Conservation (phyloP, 345 rosid genomes). For the Sisymbrium irio region DNA sequence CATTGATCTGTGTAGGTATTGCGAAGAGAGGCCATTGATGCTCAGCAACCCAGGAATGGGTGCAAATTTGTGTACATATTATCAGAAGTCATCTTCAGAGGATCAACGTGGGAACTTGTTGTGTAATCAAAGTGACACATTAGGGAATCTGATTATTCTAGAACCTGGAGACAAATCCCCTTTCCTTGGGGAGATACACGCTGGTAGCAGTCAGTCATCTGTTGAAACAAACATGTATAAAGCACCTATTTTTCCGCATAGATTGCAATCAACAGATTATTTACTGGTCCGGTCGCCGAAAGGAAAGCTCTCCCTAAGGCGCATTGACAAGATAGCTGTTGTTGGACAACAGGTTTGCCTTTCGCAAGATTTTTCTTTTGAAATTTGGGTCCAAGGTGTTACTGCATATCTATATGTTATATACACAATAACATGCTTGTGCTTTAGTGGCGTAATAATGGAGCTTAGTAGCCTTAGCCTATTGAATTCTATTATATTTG, state of each 20-base stretch:
- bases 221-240: conserved; percentile 93
- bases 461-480: not conserved
- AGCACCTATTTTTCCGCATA: conserved; percentile 87
- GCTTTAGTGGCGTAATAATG: not conserved
- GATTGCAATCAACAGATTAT: conserved; percentile 80
- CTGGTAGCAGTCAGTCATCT: conserved; percentile 80
- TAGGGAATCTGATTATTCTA: conserved; percentile 68
- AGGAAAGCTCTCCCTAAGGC: conserved; percentile 90
- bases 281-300: conserved; percentile 89
- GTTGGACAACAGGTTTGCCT: conserved; percentile 93
- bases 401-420: not conserved
- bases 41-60: conserved; percentile 95
- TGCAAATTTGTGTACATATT: conserved; percentile 85
- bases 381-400: not conserved
- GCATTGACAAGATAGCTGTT: conserved; percentile 82
- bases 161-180: conserved; percentile 94
- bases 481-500: not conserved
- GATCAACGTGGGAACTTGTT: conserved; percentile 66
- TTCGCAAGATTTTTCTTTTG: conserved; percentile 1
- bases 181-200: conserved; percentile 88
- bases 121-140: conserved; percentile 52
- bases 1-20: conserved; percentile 53
- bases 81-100: conserved; percentile 72
- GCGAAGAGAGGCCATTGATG: conserved; percentile 92
- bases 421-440: conserved; percentile 3